phyloP scores from a whole-genome alignment of 2,329 filamentous ascomycete genomes.

The Monosporascus cannonballus region DNA sequence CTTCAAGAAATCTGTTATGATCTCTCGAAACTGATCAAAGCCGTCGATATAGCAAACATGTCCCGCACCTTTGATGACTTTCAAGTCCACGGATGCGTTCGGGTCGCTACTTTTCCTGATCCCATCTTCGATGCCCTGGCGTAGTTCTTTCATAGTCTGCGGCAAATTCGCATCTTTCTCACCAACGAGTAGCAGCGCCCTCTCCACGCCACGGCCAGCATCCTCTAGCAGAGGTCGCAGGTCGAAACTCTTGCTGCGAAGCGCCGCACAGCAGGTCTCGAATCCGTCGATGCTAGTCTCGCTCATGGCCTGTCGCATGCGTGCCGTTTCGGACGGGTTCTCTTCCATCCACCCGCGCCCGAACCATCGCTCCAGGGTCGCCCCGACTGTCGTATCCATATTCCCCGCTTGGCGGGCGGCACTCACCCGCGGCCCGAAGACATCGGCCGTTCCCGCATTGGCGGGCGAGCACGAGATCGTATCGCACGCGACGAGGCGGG shows the following conservation, averaged over 20 bases:
- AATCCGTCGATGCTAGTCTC: conserved; percentile 34
- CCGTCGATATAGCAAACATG: conserved; percentile 35
- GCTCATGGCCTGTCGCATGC: conserved; percentile 30
- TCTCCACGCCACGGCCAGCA: conserved; percentile 28
- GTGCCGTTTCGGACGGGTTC: conserved; percentile 28
- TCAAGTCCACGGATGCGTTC: conserved; percentile 21
- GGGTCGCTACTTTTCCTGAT: conserved; percentile 19
- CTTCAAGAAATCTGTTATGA: conserved; percentile 19
- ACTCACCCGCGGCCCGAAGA: conserved; percentile 29
- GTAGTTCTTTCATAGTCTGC: conserved; percentile 31
- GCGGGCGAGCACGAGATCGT: conserved; percentile 33
- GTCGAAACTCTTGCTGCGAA: conserved; percentile 32
- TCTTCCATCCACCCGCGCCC: conserved; percentile 28
- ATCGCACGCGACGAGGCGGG: conserved; percentile 33
- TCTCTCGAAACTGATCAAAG: conserved; percentile 24
- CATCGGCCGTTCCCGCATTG: conserved; percentile 29
- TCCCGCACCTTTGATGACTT: conserved; percentile 29
- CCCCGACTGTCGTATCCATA: conserved; percentile 24
- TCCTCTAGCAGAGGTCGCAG: conserved; percentile 27
- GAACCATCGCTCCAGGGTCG: conserved; percentile 36
- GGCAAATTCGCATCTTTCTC: conserved; percentile 37
- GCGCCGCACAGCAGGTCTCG: conserved; percentile 34
- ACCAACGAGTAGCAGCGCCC: conserved; percentile 32
- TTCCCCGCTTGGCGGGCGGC: conserved; percentile 27
- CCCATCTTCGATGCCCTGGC: conserved; percentile 27